Base-by-base conservation (phyloP, 192 early-diverging fungal genomes). In the Coemansia sp. region DNA sequence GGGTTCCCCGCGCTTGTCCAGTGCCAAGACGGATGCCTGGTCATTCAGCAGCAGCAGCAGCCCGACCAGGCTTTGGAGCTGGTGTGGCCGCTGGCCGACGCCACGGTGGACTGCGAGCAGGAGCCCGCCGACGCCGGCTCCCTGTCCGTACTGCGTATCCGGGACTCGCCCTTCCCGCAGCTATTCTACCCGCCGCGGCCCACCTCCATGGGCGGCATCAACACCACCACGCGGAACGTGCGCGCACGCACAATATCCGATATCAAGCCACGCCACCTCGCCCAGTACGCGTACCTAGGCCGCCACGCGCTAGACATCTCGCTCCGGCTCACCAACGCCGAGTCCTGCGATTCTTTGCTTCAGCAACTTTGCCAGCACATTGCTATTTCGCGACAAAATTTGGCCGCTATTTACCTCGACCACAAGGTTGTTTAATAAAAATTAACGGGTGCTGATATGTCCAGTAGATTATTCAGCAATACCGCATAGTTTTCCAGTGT, bases 1-100 rank as follows among this genome's bases (percentile, higher is more conserved):
- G 73, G 73, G 3, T 66, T 77, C 28, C 14, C 56, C 0, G 74
- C 68, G 9, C 11, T n/a, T 5, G 38, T 71, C 1, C 14, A 40
- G 5, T 77, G 67, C 51, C 38, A 43, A 24, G 44, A 58, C 33
- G 74, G 74, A n/a, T 60, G 60, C 16, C 57, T 77, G 6, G 12
- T 63, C 4, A 63, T 76, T 22, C 29, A 42, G 14, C 38, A 56
- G 22, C 29, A 42, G 14, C 38, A 56, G 22, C 5, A 24, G 16
- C 0, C 22, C 19, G 18, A 28, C 7, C 16, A 12, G 0, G 2
- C 23, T 22, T 18, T 46, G 10, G 67, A 71, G 21, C 53, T 77
- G 7, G 49, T 67, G 10, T 77, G 74, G 74, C 74, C 74, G n/a
- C 25, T 77, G 53, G 74, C 74, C 24, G 74, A 77, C 8, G 53